Conservation (phyloP, 2,329 filamentous ascomycete genomes). For the Orbilia quercus region DNA sequence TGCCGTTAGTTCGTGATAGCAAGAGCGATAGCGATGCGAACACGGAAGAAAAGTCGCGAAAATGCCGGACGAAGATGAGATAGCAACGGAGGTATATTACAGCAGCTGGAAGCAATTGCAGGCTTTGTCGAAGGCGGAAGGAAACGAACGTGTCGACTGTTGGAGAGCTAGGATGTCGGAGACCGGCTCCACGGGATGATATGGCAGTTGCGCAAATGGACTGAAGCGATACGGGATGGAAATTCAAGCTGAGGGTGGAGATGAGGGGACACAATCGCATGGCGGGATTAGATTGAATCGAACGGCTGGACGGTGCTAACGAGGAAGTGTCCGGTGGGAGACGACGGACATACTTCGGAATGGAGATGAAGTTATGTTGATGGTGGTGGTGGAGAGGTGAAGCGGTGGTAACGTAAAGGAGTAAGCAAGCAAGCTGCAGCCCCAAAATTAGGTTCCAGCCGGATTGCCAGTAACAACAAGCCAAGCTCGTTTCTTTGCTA, state of each 20-base stretch:
- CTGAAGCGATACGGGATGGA: slow-evolving; percentile 4
- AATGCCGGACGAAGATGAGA: slow-evolving; percentile 23
- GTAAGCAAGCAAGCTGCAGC: slow-evolving; percentile 33
- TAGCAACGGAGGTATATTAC: slow-evolving; percentile 25
- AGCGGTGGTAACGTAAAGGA: slow-evolving; percentile 1
- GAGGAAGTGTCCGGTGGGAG: slow-evolving; percentile 19
- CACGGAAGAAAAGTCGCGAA: slow-evolving; percentile 34
- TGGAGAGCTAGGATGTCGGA: slow-evolving; percentile 21
- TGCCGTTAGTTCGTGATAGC: slow-evolving; percentile 6
- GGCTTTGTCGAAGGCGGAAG: background rate
- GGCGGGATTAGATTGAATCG: slow-evolving; percentile 26
- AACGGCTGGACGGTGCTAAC: slow-evolving; percentile 8
- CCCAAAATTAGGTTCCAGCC: slow-evolving; percentile 37
- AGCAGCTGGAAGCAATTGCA: background rate
- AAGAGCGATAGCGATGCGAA: slow-evolving; percentile 20
- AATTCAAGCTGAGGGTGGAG: slow-evolving; percentile 35
- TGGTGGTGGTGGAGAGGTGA: background rate
- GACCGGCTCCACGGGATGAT: slow-evolving; percentile 36
- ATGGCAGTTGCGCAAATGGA: slow-evolving; percentile 4
- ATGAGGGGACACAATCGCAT: slow-evolving; percentile 47
- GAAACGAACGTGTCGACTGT: slow-evolving; percentile 15
- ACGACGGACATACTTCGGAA: slow-evolving; percentile 12
- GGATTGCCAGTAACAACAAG: background rate
- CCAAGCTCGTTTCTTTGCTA: background rate
- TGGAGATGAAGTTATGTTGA: slow-evolving; percentile 1